A percentile compares a stretch with the other conserved stretches of the same genome.
These are phyloP conservation scores for Phaffia australis DNA, from an alignment of 768 basidiomycete genomes.

Conservation along the genomic window DNA sequence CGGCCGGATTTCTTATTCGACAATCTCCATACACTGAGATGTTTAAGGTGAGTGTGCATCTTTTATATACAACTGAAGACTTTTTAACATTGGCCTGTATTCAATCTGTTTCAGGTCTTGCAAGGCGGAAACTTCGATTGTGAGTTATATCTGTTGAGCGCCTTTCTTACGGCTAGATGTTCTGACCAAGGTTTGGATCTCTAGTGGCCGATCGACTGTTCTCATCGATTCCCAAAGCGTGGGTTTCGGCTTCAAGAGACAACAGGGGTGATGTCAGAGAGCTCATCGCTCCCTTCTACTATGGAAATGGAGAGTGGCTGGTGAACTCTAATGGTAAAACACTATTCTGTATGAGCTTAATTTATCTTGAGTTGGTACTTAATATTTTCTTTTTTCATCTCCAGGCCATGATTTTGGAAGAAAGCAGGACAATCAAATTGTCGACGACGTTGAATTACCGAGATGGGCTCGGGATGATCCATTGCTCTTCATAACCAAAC, in stretches of 20 bases:
- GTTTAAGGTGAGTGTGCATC: constrained; percentile 46
- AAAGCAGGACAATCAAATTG: constrained; percentile 42
- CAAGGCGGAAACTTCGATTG: constrained; percentile 78
- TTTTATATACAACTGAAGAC: not conserved
- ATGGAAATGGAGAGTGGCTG: constrained; percentile 52
- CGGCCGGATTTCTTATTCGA: constrained; percentile 85
- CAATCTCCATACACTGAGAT: constrained; percentile 83
- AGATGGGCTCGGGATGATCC: constrained; percentile 82
- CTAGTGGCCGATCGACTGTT: constrained; percentile 44
- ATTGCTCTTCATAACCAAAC: constrained; percentile 64
- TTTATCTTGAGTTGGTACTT: not conserved
- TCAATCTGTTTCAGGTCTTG: constrained; percentile 39
- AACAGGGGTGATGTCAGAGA: constrained; percentile 86
- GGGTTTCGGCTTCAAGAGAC: constrained; percentile 72
- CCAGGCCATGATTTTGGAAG: constrained; percentile 37
- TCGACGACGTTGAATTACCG: constrained; percentile 79
- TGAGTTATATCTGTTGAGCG: constrained; percentile 51
- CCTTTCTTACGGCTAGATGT: constrained; percentile 48
- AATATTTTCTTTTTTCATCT: constrained; percentile 2
- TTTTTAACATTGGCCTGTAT: not conserved
- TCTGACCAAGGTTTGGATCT: not conserved
- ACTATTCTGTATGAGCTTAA: constrained; percentile 36
- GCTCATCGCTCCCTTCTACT: constrained; percentile 59
- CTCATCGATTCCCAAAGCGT: constrained; percentile 59
- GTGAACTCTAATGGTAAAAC: constrained; percentile 52